Evolutionary conservation across 129 eudicot species (phyloP).

Genomic region (Lonicera japonica): DNA sequence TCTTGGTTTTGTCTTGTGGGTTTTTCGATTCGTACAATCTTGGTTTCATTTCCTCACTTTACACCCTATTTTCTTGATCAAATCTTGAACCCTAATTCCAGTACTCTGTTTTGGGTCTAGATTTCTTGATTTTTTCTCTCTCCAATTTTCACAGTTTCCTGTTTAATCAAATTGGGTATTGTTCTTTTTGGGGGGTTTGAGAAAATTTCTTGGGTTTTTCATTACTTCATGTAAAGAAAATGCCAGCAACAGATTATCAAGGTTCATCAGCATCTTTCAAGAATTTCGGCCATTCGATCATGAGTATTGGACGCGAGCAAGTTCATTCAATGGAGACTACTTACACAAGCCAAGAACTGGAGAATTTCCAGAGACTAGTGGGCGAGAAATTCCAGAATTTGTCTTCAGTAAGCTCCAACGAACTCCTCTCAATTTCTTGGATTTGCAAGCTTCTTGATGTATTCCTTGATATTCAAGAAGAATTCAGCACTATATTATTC

Average conservation of each 20-base stretch:
- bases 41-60: no score
- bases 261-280: slow-evolving; percentile 23
- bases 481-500: slow-evolving; percentile 32
- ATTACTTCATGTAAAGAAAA: background rate
- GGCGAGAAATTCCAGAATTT: slow-evolving; percentile 37
- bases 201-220: background rate
- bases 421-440: slow-evolving; percentile 70
- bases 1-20: background rate
- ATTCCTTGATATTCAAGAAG: slow-evolving; percentile 56
- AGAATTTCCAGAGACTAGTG: slow-evolving; percentile 44
- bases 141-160: no score
- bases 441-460: slow-evolving; percentile 54
- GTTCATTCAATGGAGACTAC: slow-evolving; percentile 50
- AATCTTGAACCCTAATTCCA: background rate
- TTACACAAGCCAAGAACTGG: slow-evolving; percentile 34
- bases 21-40: no score
- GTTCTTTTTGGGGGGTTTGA: background rate
- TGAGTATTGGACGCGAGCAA: slow-evolving; percentile 47
- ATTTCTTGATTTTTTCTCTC: no score
- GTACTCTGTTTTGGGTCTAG: background rate
- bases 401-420: slow-evolving; percentile 27
- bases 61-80: background rate
- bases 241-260: slow-evolving; percentile 25
- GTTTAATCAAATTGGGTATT: no score
- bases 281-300: slow-evolving; percentile 39